Base-by-base conservation (phyloP, 345 rosid species). In the Moricandia arvensis region DNA sequence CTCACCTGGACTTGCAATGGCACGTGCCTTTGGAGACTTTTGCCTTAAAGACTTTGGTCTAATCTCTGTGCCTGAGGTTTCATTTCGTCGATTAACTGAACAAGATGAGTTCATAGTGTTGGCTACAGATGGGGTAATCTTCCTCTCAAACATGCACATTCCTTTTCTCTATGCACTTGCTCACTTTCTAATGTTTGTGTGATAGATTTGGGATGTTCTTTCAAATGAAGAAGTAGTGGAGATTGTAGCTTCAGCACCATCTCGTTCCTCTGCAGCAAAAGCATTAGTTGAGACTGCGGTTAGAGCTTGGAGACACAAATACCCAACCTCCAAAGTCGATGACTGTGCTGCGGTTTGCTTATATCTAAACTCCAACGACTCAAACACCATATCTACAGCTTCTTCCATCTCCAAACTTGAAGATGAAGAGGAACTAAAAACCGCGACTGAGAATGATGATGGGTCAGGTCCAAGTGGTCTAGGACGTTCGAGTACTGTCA, bases 1-100 rank as follows among this genome's bases (percentile, higher is more conserved):
- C 75, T 87, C 99, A 8, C 99, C 99, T 59, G 99, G 99, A n/a
- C 95, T 96, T 59, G 99, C 99, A 62, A 96, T 96, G 99, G 97
- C 99, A 12, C 93, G 99, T 63, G 99, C 99, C 58, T 89, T 96
- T 68, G 98, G 99, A 63, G 98, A 96, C 85, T 96, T 96, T 82
- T 93, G 99, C 77, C 97, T 96, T 15, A 96, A 96, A 82, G 93
- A 96, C 71, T 96, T 81, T 82, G 99, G 99, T 68, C 85, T 96
- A 29, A 96, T 96, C 80, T 89, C 99, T 47, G 97, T 96, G 68
- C 99, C 99, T 43, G 98, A 93, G 53, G 68, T 96, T 65, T 86
- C 91, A 58, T 91, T 70, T 47, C 83, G 93, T 24, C 86, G 73
- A 43, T 79, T 96, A 31, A 86, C 87, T 2, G 88, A 93, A 51